phyloP scores from a whole-genome alignment of 306 rosid species.

The Prunus mume region DNA sequence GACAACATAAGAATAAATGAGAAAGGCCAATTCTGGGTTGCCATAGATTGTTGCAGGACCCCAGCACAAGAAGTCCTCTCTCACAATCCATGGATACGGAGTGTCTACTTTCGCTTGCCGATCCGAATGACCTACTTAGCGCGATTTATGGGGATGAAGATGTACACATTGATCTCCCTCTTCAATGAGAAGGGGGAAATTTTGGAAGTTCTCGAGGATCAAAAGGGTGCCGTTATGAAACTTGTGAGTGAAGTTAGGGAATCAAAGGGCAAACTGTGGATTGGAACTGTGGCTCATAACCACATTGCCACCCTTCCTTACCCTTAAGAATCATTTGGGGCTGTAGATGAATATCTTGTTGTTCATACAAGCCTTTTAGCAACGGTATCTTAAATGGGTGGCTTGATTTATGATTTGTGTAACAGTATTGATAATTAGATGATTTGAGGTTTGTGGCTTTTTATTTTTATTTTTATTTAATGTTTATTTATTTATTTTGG shows the following conservation, averaged over 20 bases:
- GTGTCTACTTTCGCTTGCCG: conserved; percentile 69
- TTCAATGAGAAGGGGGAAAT: conserved; percentile 59
- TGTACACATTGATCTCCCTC: conserved; percentile 73
- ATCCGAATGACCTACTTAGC: conserved; percentile 65
- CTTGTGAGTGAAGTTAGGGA: conserved; percentile 88
- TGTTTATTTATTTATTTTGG: not conserved
- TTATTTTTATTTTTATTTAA: not conserved
- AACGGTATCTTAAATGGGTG: not conserved
- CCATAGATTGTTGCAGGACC: conserved; percentile 91
- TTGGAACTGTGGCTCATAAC: conserved; percentile 94
- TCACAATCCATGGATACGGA: conserved; percentile 78
- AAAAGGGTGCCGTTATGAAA: conserved; percentile 67
- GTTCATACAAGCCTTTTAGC: not conserved
- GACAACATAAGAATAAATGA: conserved; percentile 83
- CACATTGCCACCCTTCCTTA: conserved; percentile 80
- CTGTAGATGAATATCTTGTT: too few relatives aligned
- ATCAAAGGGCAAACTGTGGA: conserved; percentile 75
- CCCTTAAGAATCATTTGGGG: conserved; percentile 31
- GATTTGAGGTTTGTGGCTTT: not conserved
- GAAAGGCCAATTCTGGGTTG: conserved; percentile 80
- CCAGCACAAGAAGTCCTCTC: conserved; percentile 62
- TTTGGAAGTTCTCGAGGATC: conserved; percentile 80
- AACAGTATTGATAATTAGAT: not conserved
- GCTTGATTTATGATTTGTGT: not conserved
- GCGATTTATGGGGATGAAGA: conserved; percentile 69